Percentiles rank a stretch among this genome's conserved stretches.
Conservation (phyloP, 805 yeast genomes). For the Candida coleopterorum region DNA sequence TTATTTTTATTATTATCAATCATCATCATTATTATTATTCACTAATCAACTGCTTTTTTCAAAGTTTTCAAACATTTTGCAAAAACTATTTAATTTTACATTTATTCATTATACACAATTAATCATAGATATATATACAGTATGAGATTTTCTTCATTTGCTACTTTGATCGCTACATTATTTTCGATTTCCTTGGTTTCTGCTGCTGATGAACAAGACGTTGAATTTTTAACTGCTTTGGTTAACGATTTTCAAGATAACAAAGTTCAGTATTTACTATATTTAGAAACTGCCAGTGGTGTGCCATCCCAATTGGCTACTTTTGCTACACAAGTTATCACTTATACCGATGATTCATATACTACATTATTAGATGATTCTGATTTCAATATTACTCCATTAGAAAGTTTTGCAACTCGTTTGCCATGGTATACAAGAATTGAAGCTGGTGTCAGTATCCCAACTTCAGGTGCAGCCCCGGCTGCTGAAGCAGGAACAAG, state of each 20-base stretch:
- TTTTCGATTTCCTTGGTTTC: slow-evolving; percentile 16
- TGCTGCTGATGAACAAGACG: slow-evolving; percentile 17
- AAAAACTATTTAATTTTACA: no score
- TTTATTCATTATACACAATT: not conserved
- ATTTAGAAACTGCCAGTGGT: slow-evolving; percentile 20
- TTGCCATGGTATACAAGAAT: slow-evolving; percentile 36
- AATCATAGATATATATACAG: not conserved
- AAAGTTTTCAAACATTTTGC: no score
- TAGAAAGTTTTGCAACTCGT: slow-evolving; percentile 29
- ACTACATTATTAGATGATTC: slow-evolving; percentile 30
- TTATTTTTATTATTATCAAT: no score
- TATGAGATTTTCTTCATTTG: slow-evolving; percentile 17
- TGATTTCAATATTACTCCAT: slow-evolving; percentile 17
- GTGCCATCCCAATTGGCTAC: slow-evolving; percentile 25
- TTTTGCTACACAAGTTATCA: slow-evolving; percentile 24
- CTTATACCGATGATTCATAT: slow-evolving; percentile 33
- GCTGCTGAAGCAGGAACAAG: slow-evolving; percentile 1
- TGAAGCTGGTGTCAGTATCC: slow-evolving; percentile 11
- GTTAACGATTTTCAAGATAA: slow-evolving; percentile 29
- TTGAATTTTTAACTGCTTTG: slow-evolving; percentile 31
- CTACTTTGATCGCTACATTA: slow-evolving; percentile 5
- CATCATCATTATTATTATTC: no score
- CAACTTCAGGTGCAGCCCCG: slow-evolving; percentile 1
- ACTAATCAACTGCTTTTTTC: no score
- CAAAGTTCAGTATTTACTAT: slow-evolving; percentile 22